Evolutionary conservation across 192 early-diverging fungal genomes (phyloP).

Genomic region (Funneliformis geosporum): DNA sequence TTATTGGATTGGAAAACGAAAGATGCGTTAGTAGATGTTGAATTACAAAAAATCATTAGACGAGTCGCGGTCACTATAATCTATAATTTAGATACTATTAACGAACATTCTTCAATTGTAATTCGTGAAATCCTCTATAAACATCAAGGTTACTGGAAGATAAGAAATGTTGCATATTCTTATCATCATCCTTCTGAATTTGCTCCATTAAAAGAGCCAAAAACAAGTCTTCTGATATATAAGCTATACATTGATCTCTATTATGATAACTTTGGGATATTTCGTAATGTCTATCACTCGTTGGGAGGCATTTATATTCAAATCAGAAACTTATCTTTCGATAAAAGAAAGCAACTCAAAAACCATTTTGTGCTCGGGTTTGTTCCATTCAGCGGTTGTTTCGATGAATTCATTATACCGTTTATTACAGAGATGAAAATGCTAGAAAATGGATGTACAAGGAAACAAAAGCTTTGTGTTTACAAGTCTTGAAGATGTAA

Average conservation of each 20-base stretch:
- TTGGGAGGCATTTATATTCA: not conserved
- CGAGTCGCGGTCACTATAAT: not conserved
- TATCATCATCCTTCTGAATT: not conserved
- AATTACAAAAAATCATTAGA: not conserved
- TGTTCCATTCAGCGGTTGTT: not conserved
- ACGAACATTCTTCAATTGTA: not conserved
- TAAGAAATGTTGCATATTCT: not conserved
- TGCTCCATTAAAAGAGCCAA: not conserved
- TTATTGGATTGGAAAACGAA: too few relatives aligned
- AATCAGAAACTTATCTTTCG: not conserved
- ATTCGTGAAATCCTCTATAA: not conserved
- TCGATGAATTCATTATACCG: not conserved
- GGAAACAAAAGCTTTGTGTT: not conserved
- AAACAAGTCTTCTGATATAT: not conserved
- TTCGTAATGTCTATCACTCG: not conserved
- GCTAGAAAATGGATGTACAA: not conserved
- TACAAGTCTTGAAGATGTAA: not conserved
- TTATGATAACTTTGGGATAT: too few relatives aligned
- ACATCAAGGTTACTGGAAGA: not conserved
- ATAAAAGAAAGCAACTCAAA: not conserved
- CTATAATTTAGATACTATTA: too few relatives aligned
- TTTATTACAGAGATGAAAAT: not conserved
- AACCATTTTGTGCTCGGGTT: not conserved
- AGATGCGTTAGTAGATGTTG: too few relatives aligned
- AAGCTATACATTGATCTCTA: not conserved